Evolutionary conservation across 2,329 filamentous ascomycete genomes (phyloP), one percentile per base, ranked within the genome.

Genomic region (Fusarium camptoceras): DNA sequence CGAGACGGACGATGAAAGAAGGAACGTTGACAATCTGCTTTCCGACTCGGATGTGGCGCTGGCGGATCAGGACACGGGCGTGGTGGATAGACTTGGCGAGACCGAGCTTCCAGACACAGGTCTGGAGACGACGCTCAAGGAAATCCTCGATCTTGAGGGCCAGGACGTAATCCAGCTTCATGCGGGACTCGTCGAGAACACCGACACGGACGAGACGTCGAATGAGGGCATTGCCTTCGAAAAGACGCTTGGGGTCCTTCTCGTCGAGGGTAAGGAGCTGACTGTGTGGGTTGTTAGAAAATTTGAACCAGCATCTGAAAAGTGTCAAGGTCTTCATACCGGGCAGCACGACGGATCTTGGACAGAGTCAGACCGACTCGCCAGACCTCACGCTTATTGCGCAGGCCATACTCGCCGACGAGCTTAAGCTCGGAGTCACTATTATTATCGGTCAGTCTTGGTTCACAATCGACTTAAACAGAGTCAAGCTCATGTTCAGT

Each of bases 131-230:
- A 81, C 96, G 95, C 92, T 99, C 96, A 87, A 99, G 90, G 92
- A 99, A 99, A 87, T 99, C 96, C 87, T 99, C 96, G 81, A 97
- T 92, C 90, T 97, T 97, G 71, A 99, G 92, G 87, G 96, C 96
- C 83, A 99, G 88, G 83, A 99, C 96, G 92, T 99, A 98, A 98
- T 99, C 96, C 90, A 99, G 96, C 93, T 98, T 99, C 96, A 99
- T 99, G 91, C 96, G 96, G 84, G 94, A 94, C 89, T 99, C 96
- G 85, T 99, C 96, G 82, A 99, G 94, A 81, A 99, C 96, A 93
- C 96, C 96, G 83, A 98, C 94, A 85, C 96, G 96, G 77, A 99
- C 96, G 77, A 99, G 94, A 93, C 96, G 96, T 85, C 96, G 96
- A 92, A 99, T 99, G 84, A 99, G 91, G 84, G 96, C 96, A 86